Percentiles rank a stretch among this genome's conserved stretches.
These are phyloP conservation scores for Pelargonium exstipulatum DNA, from an alignment of 441 rosid species.

Conservation along the genomic window DNA sequence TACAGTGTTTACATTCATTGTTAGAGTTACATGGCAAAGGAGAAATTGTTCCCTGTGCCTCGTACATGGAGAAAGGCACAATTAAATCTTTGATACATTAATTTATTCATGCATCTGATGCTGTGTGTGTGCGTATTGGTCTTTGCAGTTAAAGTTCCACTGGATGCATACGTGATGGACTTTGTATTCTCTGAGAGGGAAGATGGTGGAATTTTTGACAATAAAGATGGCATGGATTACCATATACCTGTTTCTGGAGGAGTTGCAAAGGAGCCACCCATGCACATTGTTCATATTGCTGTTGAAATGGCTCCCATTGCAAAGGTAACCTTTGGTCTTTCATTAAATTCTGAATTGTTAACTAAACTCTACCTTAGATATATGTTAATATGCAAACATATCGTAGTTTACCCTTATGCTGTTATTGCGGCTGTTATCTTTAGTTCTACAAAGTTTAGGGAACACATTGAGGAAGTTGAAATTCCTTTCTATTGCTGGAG, in stretches of 20 bases:
- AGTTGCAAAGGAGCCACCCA: slow-evolving; percentile 73
- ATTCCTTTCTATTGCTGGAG: slow-evolving; percentile 5
- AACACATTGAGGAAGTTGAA: neutral
- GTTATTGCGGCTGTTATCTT: too few relatives aligned
- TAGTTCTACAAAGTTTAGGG: too few relatives aligned
- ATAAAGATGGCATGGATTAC: slow-evolving; percentile 73
- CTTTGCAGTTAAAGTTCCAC: slow-evolving; percentile 74
- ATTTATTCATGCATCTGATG: slow-evolving; percentile 6
- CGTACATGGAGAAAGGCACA: neutral
- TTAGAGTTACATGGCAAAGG: too few relatives aligned
- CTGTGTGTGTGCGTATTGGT: slow-evolving; percentile 18
- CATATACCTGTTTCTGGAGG: slow-evolving; percentile 82
- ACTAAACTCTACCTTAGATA: too few relatives aligned
- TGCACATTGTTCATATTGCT: slow-evolving; percentile 85
- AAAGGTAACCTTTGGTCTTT: slow-evolving; percentile 44
- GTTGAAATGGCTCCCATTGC: slow-evolving; percentile 99
- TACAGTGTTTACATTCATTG: too few relatives aligned
- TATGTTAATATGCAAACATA: too few relatives aligned
- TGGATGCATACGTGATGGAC: slow-evolving; percentile 94
- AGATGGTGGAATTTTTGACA: slow-evolving; percentile 81
- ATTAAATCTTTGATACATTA: neutral
- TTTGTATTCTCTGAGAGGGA: slow-evolving; percentile 93
- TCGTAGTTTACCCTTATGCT: too few relatives aligned
- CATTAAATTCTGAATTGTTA: slow-evolving; percentile 10
- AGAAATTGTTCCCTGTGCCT: too few relatives aligned